These are phyloP conservation scores for Hanseniaspora lachancei DNA, from an alignment of 805 yeast genomes.

Conservation along the genomic window DNA sequence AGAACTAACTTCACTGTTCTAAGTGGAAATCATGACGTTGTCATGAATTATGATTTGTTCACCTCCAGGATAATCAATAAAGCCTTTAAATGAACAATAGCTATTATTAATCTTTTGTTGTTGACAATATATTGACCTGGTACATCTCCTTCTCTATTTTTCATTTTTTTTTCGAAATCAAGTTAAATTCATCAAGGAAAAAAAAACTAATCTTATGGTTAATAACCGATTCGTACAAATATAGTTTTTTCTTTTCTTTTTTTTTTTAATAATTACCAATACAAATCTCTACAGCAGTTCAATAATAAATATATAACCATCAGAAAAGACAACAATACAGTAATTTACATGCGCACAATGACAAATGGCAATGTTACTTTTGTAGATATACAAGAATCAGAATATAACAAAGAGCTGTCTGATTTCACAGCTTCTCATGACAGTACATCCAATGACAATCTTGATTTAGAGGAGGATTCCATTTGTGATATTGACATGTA, in stretches of 20 bases:
- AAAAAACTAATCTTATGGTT: neutral
- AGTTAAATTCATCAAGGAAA: neutral
- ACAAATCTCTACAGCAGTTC: no score
- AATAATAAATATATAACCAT: no score
- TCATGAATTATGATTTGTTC: conserved; percentile 3
- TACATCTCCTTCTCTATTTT: no score
- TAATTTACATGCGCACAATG: neutral
- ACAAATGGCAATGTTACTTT: neutral
- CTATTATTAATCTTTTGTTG: no score
- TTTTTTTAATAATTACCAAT: neutral
- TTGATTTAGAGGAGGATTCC: neutral
- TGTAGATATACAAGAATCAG: neutral
- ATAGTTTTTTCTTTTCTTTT: neutral
- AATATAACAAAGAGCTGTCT: neutral
- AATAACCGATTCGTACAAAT: neutral
- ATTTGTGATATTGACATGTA: neutral
- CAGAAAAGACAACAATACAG: no score
- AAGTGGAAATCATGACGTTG: neutral
- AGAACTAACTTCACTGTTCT: neutral
- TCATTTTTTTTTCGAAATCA: no score
- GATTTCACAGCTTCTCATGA: neutral
- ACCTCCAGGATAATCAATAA: neutral
- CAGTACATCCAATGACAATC: neutral
- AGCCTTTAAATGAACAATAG: neutral
- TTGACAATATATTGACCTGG: no score